phyloP scores from a whole-genome alignment of 108 stramenopile genomes.

The Nitzschia sp. region DNA sequence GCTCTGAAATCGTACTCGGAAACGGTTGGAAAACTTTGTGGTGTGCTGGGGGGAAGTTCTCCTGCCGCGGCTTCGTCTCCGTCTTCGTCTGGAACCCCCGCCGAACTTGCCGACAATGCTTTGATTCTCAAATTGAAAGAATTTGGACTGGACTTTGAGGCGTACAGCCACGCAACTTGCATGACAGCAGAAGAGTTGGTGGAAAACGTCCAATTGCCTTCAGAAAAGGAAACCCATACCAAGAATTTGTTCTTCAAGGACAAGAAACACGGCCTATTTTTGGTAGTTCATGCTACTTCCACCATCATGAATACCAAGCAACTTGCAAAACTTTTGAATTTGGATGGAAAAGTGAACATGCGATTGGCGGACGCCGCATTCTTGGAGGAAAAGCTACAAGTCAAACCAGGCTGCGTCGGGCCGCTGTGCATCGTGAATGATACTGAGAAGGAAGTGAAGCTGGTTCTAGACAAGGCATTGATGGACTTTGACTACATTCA shows the following conservation, averaged over 20 bases:
- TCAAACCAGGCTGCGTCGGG: constrained; percentile 85
- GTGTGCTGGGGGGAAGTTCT: neutral
- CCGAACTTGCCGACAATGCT: constrained; percentile 58
- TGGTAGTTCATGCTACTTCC: constrained; percentile 57
- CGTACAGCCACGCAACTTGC: constrained; percentile 65
- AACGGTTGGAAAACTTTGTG: neutral
- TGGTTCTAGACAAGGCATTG: constrained; percentile 84
- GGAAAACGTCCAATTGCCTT: constrained; percentile 64
- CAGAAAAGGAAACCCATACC: constrained; percentile 72
- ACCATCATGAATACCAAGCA: constrained; percentile 81
- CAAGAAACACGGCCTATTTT: constrained; percentile 88
- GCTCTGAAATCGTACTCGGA: constrained; percentile 6
- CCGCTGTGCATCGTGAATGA: constrained; percentile 74
- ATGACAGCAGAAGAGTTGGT: constrained; percentile 81
- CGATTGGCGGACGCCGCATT: constrained; percentile 80
- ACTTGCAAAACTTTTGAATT: constrained; percentile 74
- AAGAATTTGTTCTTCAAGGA: constrained; percentile 91
- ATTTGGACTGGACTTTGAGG: constrained; percentile 49
- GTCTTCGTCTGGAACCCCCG: neutral
- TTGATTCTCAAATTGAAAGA: constrained; percentile 59
- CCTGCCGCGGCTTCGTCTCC: constrained; percentile 9
- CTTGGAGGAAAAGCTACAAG: constrained; percentile 67
- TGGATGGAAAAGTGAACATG: constrained; percentile 89
- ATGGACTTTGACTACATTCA: constrained; percentile 55
- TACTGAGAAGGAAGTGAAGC: constrained; percentile 55